A percentile compares a stretch with the other conserved stretches of the same genome.
Evolutionary conservation across 805 yeast genomes (phyloP).

Genomic region (Ogataea glucozyma): DNA sequence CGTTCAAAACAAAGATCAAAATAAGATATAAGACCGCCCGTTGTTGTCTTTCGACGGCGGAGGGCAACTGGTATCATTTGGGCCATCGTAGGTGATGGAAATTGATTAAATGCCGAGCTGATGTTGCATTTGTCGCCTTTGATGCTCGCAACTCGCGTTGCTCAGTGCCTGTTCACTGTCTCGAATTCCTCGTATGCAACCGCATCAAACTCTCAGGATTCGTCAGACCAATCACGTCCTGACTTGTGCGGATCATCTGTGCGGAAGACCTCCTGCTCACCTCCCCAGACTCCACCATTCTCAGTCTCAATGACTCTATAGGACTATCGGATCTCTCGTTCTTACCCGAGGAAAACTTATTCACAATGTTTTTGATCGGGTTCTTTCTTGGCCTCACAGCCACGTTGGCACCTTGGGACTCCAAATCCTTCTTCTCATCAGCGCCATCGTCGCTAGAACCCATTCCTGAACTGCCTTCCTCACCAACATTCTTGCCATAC

Average conservation of each 20-base stretch:
- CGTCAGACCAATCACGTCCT: conserved; percentile 25
- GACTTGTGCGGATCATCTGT: conserved; percentile 28
- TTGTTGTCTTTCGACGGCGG: no score
- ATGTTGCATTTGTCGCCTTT: no score
- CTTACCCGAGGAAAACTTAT: conserved; percentile 11
- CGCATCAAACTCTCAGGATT: conserved; percentile 28
- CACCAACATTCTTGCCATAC: conserved; percentile 21
- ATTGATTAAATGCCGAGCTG: no score
- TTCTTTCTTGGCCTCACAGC: conserved; percentile 18
- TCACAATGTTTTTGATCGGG: conserved; percentile 17
- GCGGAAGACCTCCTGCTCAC: conserved; percentile 27
- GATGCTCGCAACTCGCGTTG: no score
- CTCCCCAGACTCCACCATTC: conserved; percentile 27
- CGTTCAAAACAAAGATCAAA: background rate
- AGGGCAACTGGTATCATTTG: no score
- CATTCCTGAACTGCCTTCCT: conserved; percentile 7
- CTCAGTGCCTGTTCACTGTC: no score
- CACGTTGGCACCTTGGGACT: conserved; percentile 8
- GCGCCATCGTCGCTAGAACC: conserved; percentile 10
- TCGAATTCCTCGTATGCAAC: conserved; percentile 19
- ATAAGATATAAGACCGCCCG: no score
- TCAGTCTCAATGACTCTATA: conserved; percentile 21
- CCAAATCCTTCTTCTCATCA: conserved; percentile 21
- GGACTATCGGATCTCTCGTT: conserved; percentile 9
- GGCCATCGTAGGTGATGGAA: no score